These are phyloP conservation scores for Entamoeba moshkovskii DNA, from an alignment of 208 protist genomes.

Conservation along the genomic window DNA sequence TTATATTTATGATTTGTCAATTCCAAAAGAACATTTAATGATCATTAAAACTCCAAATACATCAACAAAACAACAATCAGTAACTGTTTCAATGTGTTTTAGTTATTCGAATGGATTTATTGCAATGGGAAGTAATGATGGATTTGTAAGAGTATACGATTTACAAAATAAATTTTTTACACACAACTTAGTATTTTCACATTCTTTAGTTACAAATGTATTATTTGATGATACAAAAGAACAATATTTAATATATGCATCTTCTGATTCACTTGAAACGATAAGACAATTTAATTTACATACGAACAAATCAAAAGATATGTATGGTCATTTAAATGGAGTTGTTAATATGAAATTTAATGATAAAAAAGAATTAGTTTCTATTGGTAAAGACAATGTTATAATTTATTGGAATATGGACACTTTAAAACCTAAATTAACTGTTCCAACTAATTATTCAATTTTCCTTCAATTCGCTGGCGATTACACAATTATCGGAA, in stretches of 20 bases:
- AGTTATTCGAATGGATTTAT: background rate
- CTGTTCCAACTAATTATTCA: background rate
- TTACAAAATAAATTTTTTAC: background rate
- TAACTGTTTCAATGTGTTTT: background rate
- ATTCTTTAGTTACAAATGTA: background rate
- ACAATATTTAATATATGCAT: background rate
- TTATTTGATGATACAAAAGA: background rate
- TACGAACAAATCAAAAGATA: background rate
- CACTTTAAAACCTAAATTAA: background rate
- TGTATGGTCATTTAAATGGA: background rate
- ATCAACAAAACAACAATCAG: background rate
- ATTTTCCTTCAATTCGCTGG: background rate
- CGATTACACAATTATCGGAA: background rate
- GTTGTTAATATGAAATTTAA: background rate
- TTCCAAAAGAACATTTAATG: background rate
- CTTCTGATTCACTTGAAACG: background rate
- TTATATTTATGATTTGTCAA: background rate
- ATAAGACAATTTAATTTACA: background rate
- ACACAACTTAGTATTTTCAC: background rate
- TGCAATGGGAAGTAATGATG: background rate
- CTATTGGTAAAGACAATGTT: background rate
- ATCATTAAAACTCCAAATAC: background rate
- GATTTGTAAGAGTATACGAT: background rate
- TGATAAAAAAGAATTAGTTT: background rate
- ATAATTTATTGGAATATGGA: background rate